Conservation (phyloP, 2,329 filamentous ascomycete genomes). For the Claviceps sp. region DNA sequence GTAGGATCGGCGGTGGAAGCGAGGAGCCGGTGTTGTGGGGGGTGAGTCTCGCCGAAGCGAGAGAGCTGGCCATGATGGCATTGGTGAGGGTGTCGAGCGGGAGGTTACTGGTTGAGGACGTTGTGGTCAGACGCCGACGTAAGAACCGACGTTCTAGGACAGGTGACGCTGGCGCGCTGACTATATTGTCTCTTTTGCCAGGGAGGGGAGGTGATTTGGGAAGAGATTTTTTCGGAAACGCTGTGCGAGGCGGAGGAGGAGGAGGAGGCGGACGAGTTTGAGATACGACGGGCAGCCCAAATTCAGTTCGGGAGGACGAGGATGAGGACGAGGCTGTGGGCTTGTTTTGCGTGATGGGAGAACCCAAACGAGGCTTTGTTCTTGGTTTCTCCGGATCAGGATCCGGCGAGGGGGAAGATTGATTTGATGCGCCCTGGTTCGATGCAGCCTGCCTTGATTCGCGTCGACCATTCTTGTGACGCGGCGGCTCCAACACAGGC, state of each 20-base stretch:
- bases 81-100: constrained; percentile 54
- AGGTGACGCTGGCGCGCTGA: constrained; percentile 22
- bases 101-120: constrained; percentile 24
- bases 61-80: constrained; percentile 62
- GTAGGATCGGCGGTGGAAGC: constrained; percentile 22
- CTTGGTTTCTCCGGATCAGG: constrained; percentile 17
- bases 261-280: background rate
- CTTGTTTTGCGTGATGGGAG: background rate
- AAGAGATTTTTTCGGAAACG: background rate
- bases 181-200: constrained; percentile 8
- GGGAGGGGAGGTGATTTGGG: constrained; percentile 4
- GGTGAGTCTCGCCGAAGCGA: constrained; percentile 49
- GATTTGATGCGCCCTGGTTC: too few species aligned
- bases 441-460: constrained; percentile 7
- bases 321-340: constrained; percentile 1
- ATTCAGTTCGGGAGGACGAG: constrained; percentile 6
- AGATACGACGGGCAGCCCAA: constrained; percentile 6
- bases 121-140: constrained; percentile 14
- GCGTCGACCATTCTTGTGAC: background rate
- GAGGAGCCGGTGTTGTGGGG: constrained; percentile 26
- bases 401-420: constrained; percentile 12
- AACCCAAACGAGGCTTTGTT: constrained; percentile 6
- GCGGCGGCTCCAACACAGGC: constrained; percentile 15
- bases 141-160: constrained; percentile 18
- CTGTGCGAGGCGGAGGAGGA: constrained; percentile 3